These are phyloP conservation scores for Xylaria sp. DNA, from an alignment of 2,329 filamentous ascomycete genomes.

Conservation along the genomic window DNA sequence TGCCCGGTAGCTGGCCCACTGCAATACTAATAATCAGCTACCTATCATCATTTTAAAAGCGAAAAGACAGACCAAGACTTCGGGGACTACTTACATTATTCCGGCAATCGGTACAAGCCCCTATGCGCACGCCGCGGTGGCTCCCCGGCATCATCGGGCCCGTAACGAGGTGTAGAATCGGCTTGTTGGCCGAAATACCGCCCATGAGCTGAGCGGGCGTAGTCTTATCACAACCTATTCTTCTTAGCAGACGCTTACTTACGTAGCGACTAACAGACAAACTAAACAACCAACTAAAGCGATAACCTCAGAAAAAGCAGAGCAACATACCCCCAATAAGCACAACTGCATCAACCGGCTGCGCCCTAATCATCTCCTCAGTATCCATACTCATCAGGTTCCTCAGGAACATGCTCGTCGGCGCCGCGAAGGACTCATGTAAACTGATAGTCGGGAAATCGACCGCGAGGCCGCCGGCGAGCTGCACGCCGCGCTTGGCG, in stretches of 20 bases:
- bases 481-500: conserved; percentile 73
- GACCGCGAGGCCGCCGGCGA: conserved; percentile 73
- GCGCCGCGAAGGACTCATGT: conserved; percentile 74
- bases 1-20: conserved; percentile 74
- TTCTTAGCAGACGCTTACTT: conserved; percentile 5
- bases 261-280: neutral
- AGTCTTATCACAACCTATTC: conserved; percentile 76
- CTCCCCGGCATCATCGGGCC: conserved; percentile 82
- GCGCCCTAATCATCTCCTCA: conserved; percentile 79
- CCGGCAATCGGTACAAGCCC: conserved; percentile 79
- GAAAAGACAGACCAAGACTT: no score
- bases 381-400: conserved; percentile 86
- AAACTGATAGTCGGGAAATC: conserved; percentile 81
- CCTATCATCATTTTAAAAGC: no score
- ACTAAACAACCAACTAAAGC: neutral
- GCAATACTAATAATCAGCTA: no score
- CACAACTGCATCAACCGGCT: conserved; percentile 75
- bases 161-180: conserved; percentile 74
- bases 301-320: neutral
- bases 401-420: conserved; percentile 79
- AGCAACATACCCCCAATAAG: conserved; percentile 69
- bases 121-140: conserved; percentile 71
- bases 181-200: conserved; percentile 78
- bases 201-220: conserved; percentile 81
- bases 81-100: conserved; percentile 62